Evolutionary conservation across 257 asterid genomes (phyloP).

Genomic region (Handroanthus guayacan): DNA sequence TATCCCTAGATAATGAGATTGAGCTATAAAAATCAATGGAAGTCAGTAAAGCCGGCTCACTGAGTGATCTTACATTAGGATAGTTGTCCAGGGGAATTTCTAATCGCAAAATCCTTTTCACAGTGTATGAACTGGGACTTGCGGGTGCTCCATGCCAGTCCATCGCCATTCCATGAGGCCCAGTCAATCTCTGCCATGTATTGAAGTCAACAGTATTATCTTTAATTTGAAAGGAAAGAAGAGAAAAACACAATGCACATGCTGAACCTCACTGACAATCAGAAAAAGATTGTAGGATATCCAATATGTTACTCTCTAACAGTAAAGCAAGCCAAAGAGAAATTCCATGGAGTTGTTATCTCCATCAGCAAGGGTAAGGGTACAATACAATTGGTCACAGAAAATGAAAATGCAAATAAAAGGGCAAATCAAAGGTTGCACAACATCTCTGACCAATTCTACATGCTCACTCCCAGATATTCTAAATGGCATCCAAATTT

Average conservation of each 20-base stretch:
- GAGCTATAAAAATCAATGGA: neutral
- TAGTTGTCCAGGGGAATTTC: constrained; percentile 94
- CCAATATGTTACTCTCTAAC: neutral
- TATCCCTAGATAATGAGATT: constrained; percentile 10
- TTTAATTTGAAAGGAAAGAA: constrained; percentile 12
- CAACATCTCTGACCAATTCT: neutral
- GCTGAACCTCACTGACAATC: neutral
- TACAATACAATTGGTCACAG: neutral
- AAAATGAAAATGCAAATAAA: neutral
- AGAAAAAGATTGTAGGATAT: neutral
- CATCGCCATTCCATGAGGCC: constrained; percentile 96
- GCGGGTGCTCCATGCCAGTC: constrained; percentile 99
- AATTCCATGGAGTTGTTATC: neutral
- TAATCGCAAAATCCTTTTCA: constrained; percentile 87
- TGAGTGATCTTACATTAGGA: constrained; percentile 71
- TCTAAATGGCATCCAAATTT: neutral
- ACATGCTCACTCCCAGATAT: constrained; percentile 4
- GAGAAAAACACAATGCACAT: neutral
- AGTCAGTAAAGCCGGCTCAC: constrained; percentile 1
- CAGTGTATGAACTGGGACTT: constrained; percentile 94
- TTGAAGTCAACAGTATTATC: neutral
- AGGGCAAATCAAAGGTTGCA: neutral
- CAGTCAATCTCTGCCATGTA: constrained; percentile 71
- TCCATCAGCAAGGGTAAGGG: neutral
- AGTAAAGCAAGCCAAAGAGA: constrained; percentile 8